A percentile compares a stretch with the other conserved stretches of the same genome.
These are phyloP conservation scores for Lyophyllum atratum DNA, from an alignment of 768 basidiomycete species.

Conservation along the genomic window DNA sequence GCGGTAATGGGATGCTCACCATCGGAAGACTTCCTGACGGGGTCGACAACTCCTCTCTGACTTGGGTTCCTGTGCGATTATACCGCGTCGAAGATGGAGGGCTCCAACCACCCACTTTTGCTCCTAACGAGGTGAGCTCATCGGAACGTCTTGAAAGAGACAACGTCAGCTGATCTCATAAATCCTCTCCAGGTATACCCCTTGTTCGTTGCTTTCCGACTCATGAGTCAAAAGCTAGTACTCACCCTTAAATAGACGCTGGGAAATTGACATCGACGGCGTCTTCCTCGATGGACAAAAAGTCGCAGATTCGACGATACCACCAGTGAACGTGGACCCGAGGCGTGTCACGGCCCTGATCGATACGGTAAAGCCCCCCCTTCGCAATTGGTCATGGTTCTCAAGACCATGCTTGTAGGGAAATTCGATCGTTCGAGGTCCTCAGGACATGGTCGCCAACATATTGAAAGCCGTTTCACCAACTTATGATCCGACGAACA, in stretches of 20 bases:
- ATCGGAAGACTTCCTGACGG: conserved; percentile 62
- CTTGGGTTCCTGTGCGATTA: conserved; percentile 66
- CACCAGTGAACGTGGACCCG: conserved; percentile 34
- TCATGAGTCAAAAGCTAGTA: not conserved
- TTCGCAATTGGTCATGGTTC: not conserved
- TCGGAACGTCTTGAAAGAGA: not conserved
- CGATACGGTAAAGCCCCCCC: conserved; percentile 50
- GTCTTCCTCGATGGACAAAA: conserved; percentile 64
- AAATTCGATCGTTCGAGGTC: conserved; percentile 72
- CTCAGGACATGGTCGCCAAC: conserved; percentile 58
- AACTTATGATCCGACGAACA: conserved; percentile 27
- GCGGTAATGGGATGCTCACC: conserved; percentile 60
- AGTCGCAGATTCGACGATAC: conserved; percentile 53
- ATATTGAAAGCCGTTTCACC: conserved; percentile 43
- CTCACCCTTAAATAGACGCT: conserved; percentile 33
- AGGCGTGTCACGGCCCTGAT: conserved; percentile 56
- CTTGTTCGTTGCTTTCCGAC: conserved; percentile 25
- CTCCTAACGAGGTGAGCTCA: conserved; percentile 56
- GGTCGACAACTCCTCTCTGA: conserved; percentile 54
- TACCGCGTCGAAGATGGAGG: conserved; percentile 60
- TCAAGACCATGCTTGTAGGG: conserved; percentile 41
- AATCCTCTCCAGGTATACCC: conserved; percentile 33
- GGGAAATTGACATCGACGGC: conserved; percentile 70
- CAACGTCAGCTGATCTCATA: not conserved
- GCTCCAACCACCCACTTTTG: conserved; percentile 50